Conservation (phyloP, 352 stramenopile species). For the Pythium monospermum region DNA sequence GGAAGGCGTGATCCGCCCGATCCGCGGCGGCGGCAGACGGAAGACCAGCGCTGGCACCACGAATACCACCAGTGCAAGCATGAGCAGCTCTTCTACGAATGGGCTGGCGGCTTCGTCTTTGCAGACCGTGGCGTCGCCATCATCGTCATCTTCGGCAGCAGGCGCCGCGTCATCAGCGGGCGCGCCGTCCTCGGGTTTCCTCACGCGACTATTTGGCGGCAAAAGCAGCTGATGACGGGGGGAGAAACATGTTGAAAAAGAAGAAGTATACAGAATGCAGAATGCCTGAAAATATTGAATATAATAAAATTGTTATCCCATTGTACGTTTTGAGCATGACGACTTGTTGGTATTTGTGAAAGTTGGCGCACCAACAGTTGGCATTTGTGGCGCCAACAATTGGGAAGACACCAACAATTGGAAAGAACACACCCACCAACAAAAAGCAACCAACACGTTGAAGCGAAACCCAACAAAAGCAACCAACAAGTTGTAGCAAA, state of each 20-base stretch:
- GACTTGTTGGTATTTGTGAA: neutral
- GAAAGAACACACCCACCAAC: neutral
- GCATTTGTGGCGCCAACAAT: no score
- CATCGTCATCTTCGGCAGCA: slow-evolving; percentile 10
- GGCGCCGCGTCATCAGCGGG: no score
- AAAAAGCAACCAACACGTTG: neutral
- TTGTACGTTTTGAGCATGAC: neutral
- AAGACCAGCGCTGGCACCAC: slow-evolving; percentile 33
- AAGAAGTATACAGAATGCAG: no score
- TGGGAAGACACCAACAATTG: no score
- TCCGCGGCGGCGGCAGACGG: slow-evolving; percentile 60
- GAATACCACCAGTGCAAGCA: neutral
- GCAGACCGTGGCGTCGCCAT: slow-evolving; percentile 19
- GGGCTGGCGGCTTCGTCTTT: slow-evolving; percentile 6
- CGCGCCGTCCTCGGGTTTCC: slow-evolving; percentile 19
- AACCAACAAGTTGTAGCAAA: no score
- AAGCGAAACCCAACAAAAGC: no score
- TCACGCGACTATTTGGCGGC: slow-evolving; percentile 26
- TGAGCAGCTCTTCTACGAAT: neutral
- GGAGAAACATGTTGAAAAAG: slow-evolving; percentile 5
- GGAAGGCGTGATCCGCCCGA: slow-evolving; percentile 66
- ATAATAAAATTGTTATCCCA: no score
- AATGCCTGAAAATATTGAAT: no score
- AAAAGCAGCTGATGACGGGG: slow-evolving; percentile 18
- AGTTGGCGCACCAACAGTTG: neutral